Base-by-base conservation (phyloP, 2,329 filamentous ascomycete species). In the Paecilomyces sp. region DNA sequence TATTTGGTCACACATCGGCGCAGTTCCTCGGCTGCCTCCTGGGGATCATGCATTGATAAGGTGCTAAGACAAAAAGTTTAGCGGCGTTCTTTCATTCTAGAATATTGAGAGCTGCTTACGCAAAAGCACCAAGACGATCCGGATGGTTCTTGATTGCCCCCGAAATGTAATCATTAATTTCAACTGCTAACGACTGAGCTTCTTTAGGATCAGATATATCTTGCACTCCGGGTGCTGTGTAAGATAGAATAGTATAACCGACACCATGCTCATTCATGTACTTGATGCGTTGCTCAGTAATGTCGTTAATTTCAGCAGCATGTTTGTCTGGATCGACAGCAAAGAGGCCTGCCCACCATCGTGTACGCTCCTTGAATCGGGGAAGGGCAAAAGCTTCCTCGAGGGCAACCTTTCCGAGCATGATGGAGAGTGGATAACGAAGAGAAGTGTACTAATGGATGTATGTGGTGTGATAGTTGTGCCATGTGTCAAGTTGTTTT, bases 371-470 rank as follows among this genome's bases (percentile, higher is more conserved):
- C 54, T 80, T 76, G 62, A 86, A 79, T 34, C 83, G 79, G 53
- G 85, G 83, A 6, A 86, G 77, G 61, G 81, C 81, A 63, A 86
- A 87, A 13, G 84, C 83, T 72, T 87, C 85, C 69, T 87, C 85
- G 24, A 87, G 76, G 12, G 82, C 81, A 60, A 87, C 79, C 63
- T 88, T 87, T 61, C 85, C 85, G 12, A 80, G 72, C 83, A 86
- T 86, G 34, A 41, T 41, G 3, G 25, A 28, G 3, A 6, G 25
- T 28, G 25, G 25, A 28, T 28, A 28, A 28, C 25, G 25, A 28
- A 28, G 25, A 28, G 25, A 28, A 28, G 25, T 28, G 6, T 28
- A 28, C 25, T 6, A 28, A 28, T 6, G 25, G 25, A 28, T 28
- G 25, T 28, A 28, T 28, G 25, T 28, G 6, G 25, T 28, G 25